Base-by-base conservation (phyloP, 2,329 filamentous ascomycete genomes). In the Fusarium tupiense region DNA sequence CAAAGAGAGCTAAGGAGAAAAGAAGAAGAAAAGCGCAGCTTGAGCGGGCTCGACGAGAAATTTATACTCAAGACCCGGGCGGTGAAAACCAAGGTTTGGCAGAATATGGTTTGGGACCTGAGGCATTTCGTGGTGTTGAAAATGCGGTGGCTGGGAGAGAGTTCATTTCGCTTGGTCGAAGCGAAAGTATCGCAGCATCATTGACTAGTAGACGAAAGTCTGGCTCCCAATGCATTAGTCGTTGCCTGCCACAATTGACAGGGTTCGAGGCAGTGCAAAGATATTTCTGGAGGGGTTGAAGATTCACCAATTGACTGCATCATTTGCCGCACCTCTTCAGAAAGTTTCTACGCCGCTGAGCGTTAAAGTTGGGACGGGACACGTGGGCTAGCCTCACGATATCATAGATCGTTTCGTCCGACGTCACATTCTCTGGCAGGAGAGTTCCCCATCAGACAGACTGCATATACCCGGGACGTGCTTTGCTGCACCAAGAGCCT, bases 1-100 rank as follows among this genome's bases (percentile, higher is more conserved):
- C 82, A 84, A 84, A 84, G 82, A 84, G 83, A 84, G 83, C 83
- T 84, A 79, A 81, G 73, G 82, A 82, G 69, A 73, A 82, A 81
- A 77, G 77, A 64, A 78, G 66, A 81, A 71, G 12, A 70, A 71
- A 76, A 37, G 33, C 52, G 19, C 60, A 76, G 72, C 61, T 61
- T 29, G 12, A 46, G 60, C 33, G 60, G 72, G 71, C 31, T 52
- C 33, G 33, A 8, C 43, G 41, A 41, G 8, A 70, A 49, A 74
- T 74, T 75, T 80, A 80, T 81, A 80, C 46, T 38, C 2, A 26
- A 14, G 29, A 6, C 3, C 3, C 3, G 31, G 67, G 67, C 67
- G 67, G 67, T 70, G 66, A 70, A 41, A 35, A 12, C 9, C 0
- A 12, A 4, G 12, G 3, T 8, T n/a, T 38, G 67, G 67, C 67